Evolutionary conservation across 352 stramenopile genomes (phyloP).

Genomic region (Phytophthora constricta): DNA sequence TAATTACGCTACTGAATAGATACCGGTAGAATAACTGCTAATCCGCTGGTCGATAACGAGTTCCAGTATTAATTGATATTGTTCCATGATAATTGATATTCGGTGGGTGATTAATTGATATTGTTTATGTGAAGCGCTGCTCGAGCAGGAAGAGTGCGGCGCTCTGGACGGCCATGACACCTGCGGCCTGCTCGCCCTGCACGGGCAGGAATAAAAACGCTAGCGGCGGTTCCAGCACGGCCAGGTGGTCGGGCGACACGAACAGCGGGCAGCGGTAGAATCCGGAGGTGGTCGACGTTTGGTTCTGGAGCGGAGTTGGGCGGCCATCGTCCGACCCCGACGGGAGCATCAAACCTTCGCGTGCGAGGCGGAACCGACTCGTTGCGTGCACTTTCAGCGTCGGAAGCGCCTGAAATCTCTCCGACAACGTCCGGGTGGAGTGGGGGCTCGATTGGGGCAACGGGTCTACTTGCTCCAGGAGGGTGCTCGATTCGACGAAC

Average conservation of each 20-base stretch:
- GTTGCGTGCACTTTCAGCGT: conserved; percentile 36
- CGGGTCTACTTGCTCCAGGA: conserved; percentile 13
- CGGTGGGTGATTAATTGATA: too few species aligned
- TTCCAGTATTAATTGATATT: too few species aligned
- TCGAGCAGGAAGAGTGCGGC: conserved; percentile 43
- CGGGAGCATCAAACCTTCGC: conserved; percentile 19
- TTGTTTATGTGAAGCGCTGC: conserved; percentile 11
- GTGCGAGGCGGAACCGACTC: conserved; percentile 25
- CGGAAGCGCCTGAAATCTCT: conserved; percentile 31
- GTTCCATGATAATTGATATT: too few species aligned
- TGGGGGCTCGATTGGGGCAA: background rate
- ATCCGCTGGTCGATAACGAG: too few species aligned
- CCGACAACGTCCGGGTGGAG: background rate
- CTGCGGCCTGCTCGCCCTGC: conserved; percentile 29
- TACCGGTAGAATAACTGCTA: too few species aligned
- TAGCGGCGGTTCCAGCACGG: conserved; percentile 39
- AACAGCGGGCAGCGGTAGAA: conserved; percentile 61
- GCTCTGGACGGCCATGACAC: conserved; percentile 39
- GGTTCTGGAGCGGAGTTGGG: conserved; percentile 9
- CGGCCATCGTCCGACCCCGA: conserved; percentile 4
- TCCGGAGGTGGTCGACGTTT: conserved; percentile 1
- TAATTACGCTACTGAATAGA: too few species aligned
- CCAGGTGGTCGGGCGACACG: conserved; percentile 29
- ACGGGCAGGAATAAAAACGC: conserved; percentile 45
- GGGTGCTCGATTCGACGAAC: conserved; percentile 29